Percentiles rank a stretch among this genome's conserved stretches.
Conservation (phyloP, 1,284 basidiomycete genomes). For the Anthracocystis walkeri region DNA sequence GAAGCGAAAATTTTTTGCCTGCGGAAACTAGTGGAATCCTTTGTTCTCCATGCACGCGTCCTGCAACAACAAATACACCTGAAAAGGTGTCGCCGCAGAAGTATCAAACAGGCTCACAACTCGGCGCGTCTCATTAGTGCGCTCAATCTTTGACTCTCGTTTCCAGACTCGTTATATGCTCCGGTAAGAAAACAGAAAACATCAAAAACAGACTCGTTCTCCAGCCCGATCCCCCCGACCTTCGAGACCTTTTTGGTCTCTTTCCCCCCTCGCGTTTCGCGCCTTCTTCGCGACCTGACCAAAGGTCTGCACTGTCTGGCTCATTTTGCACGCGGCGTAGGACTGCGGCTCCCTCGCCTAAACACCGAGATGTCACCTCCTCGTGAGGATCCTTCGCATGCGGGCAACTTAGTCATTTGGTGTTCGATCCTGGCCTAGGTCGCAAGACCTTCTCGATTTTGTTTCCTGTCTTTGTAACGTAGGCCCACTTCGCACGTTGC, state of each 20-base stretch:
- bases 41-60: background rate
- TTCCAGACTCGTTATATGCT: background rate
- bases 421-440: slow-evolving; percentile 2
- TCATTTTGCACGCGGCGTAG: background rate
- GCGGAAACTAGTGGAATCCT: too few relatives aligned
- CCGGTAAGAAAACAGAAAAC: slow-evolving; percentile 2
- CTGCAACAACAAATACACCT: too few relatives aligned
- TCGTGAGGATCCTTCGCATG: background rate
- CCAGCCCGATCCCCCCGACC: background rate
- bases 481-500: slow-evolving; percentile 5
- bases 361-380: slow-evolving; percentile 5
- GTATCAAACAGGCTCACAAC: too few relatives aligned
- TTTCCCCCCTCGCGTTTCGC: background rate
- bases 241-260: background rate
- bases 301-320: background rate
- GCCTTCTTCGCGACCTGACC: background rate
- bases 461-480: slow-evolving; percentile 1
- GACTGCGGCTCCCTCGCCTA: slow-evolving; percentile 8
- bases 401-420: slow-evolving; percentile 1
- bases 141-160: background rate
- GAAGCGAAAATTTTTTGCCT: too few relatives aligned
- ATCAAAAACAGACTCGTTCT: background rate
- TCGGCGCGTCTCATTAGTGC: background rate
- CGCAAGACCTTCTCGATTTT: background rate
- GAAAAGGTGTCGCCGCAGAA: too few relatives aligned